Evolutionary conservation across 768 basidiomycete species (phyloP).

Genomic region (Boletus reticulatus): DNA sequence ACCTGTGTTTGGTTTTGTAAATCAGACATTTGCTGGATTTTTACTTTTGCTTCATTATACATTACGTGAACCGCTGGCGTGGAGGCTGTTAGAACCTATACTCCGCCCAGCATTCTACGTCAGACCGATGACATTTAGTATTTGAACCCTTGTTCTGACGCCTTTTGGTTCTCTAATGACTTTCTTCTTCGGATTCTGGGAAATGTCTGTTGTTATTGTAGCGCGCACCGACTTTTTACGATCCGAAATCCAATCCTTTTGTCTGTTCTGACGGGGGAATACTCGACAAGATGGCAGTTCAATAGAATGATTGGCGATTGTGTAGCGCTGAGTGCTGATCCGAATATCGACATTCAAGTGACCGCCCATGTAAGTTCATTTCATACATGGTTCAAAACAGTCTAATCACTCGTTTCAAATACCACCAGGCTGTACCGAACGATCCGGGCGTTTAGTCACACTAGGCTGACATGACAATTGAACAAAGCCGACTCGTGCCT

Average conservation of each 20-base stretch:
- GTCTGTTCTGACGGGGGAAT: background rate
- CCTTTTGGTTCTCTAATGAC: slow-evolving; percentile 1
- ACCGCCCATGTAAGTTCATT: no score
- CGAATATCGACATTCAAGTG: no score
- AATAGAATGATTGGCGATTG: background rate
- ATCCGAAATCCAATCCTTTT: slow-evolving; percentile 11
- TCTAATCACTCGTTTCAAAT: no score
- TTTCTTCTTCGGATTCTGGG: slow-evolving; percentile 16
- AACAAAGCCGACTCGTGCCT: no score
- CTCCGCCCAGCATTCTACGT: background rate
- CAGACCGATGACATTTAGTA: slow-evolving; percentile 2
- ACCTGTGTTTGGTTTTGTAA: slow-evolving; percentile 16
- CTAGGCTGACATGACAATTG: no score
- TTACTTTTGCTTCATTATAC: slow-evolving; percentile 18
- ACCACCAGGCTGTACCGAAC: no score
- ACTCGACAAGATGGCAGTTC: background rate
- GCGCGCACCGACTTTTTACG: slow-evolving; percentile 12
- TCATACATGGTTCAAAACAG: no score
- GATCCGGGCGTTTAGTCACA: no score
- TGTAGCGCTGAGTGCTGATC: no score
- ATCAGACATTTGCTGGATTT: slow-evolving; percentile 11
- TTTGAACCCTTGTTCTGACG: slow-evolving; percentile 1
- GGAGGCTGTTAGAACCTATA: background rate
- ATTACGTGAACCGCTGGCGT: slow-evolving; percentile 8
- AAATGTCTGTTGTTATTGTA: slow-evolving; percentile 16